Percentiles rank a stretch among this genome's conserved stretches.
phyloP scores from a whole-genome alignment of 2,329 filamentous ascomycete genomes.

The Paecilomyces dactylethromorphus region DNA sequence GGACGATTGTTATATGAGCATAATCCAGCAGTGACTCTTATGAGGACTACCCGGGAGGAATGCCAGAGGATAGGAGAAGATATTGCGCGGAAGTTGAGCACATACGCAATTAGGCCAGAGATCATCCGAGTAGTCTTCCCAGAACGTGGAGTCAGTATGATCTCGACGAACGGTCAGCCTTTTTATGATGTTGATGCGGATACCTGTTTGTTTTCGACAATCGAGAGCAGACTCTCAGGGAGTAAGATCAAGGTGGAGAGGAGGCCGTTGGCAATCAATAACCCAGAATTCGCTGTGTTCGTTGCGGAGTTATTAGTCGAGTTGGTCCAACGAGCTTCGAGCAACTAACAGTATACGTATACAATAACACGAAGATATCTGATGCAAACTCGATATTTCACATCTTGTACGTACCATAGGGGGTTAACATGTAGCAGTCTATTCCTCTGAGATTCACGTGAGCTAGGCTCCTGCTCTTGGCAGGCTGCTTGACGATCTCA shows the following conservation, averaged over 20 bases:
- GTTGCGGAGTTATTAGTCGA: slow-evolving; percentile 16
- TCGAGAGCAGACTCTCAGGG: slow-evolving; percentile 44
- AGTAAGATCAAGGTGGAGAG: slow-evolving; percentile 46
- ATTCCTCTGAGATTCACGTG: too few species aligned
- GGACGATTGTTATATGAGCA: slow-evolving; percentile 54
- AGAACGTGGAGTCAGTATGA: slow-evolving; percentile 53
- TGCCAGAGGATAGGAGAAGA: slow-evolving; percentile 49
- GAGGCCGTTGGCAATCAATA: slow-evolving; percentile 32
- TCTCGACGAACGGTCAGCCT: slow-evolving; percentile 47
- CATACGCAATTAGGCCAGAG: slow-evolving; percentile 30
- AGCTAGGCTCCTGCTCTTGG: too few species aligned
- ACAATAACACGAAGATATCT: not conserved
- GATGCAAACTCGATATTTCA: not conserved
- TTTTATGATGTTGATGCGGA: slow-evolving; percentile 50
- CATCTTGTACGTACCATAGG: not conserved
- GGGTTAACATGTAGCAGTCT: too few species aligned
- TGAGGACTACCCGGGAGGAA: slow-evolving; percentile 57
- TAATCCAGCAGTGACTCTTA: slow-evolving; percentile 60
- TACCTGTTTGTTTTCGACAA: slow-evolving; percentile 37
- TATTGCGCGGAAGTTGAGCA: slow-evolving; percentile 49
- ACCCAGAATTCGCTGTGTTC: slow-evolving; percentile 19
- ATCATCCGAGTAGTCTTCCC: slow-evolving; percentile 55
- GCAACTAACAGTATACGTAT: not conserved
- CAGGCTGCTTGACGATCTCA: too few species aligned
- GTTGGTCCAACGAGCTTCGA: slow-evolving; percentile 7